These are phyloP conservation scores for Suaeda aralocaspica DNA, from an alignment of 148 eudicot genomes.

Conservation along the genomic window DNA sequence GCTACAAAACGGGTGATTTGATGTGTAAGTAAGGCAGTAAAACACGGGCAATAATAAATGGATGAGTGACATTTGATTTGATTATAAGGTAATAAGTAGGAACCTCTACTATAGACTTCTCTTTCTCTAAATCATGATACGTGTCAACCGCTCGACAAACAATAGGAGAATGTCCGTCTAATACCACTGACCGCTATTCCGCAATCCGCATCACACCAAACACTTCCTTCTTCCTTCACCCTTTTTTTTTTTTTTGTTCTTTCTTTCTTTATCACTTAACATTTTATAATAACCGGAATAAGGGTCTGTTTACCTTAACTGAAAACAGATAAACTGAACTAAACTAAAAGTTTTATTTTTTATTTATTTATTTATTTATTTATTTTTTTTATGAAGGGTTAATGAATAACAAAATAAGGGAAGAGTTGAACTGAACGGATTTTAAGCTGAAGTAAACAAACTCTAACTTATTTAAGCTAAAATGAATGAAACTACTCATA, in stretches of 20 bases:
- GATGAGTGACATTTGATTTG: slow-evolving; percentile 10
- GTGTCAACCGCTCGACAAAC: slow-evolving; percentile 15
- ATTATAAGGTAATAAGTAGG: slow-evolving; percentile 1
- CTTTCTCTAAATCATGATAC: not conserved
- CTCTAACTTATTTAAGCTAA: too few relatives aligned
- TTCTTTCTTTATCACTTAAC: too few relatives aligned
- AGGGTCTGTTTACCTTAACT: too few relatives aligned
- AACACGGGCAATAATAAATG: slow-evolving; percentile 23
- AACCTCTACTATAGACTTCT: not conserved
- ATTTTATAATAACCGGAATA: too few relatives aligned
- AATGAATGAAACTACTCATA: too few relatives aligned
- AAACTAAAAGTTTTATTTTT: too few relatives aligned
- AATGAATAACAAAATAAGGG: not conserved
- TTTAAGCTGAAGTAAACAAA: too few relatives aligned
- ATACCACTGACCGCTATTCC: not conserved
- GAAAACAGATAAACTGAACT: too few relatives aligned
- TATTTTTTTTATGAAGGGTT: not conserved
- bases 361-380: too few relatives aligned
- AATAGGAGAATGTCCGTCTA: slow-evolving; percentile 19
- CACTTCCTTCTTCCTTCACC: not conserved
- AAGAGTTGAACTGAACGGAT: too few relatives aligned
- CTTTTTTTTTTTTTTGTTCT: too few relatives aligned
- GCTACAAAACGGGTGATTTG: not conserved
- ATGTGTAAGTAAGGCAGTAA: not conserved
- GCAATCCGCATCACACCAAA: not conserved